These are phyloP conservation scores for Medicago arabica DNA, from an alignment of 306 rosid genomes.

Conservation along the genomic window DNA sequence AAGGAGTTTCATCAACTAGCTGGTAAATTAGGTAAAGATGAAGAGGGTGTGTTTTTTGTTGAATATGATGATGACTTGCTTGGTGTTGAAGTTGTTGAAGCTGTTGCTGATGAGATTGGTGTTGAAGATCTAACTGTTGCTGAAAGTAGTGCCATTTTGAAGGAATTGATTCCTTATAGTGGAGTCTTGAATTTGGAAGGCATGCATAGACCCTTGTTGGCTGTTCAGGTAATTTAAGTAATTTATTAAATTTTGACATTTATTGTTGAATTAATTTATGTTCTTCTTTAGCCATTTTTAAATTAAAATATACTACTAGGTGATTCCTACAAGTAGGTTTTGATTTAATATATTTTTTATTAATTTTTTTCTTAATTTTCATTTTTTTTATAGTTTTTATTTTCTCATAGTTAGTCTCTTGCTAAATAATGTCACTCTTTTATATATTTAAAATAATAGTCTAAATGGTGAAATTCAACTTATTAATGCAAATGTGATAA, in stretches of 20 bases:
- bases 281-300: background rate
- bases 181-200: constrained; percentile 88
- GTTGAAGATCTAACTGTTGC: constrained; percentile 68
- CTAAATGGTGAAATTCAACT: constrained; percentile 1
- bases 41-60: constrained; percentile 84
- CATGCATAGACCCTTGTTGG: constrained; percentile 72
- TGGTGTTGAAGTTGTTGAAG: constrained; percentile 81
- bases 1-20: constrained; percentile 82
- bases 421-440: background rate
- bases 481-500: background rate
- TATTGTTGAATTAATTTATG: background rate
- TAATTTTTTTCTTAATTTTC: background rate
- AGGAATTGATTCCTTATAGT: constrained; percentile 70
- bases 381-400: background rate
- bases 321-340: background rate
- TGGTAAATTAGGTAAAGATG: constrained; percentile 84
- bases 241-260: background rate
- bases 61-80: constrained; percentile 68
- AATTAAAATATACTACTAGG: background rate
- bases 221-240: constrained; percentile 68
- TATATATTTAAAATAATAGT: background rate
- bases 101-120: constrained; percentile 59
- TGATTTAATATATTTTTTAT: background rate
- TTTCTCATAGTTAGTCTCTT: background rate
- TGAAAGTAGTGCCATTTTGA: constrained; percentile 62